Evolutionary conservation across 371 early-diverging fungal genomes (phyloP).

Genomic region (Saksenaea vasiformis): DNA sequence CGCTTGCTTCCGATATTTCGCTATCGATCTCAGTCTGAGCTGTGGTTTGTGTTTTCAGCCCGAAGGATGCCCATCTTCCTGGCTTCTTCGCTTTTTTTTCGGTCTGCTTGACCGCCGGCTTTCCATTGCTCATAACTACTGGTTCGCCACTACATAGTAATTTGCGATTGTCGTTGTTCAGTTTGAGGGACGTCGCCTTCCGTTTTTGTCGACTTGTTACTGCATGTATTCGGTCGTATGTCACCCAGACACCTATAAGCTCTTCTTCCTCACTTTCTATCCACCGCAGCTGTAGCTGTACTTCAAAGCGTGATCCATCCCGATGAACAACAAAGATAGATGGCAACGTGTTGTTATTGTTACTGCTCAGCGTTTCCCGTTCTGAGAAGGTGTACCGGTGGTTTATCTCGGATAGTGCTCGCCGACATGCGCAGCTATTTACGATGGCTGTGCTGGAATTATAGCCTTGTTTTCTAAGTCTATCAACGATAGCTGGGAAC

Average conservation of each 20-base stretch:
- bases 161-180: neutral
- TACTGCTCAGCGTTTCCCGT: constrained; percentile 11
- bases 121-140: neutral
- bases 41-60: neutral
- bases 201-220: constrained; percentile 11
- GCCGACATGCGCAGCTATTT: constrained; percentile 34
- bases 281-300: constrained; percentile 64
- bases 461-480: constrained; percentile 19
- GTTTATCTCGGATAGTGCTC: constrained; percentile 25
- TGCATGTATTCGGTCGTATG: constrained; percentile 59
- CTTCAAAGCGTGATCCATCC: constrained; percentile 61
- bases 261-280: constrained; percentile 56
- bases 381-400: constrained; percentile 10
- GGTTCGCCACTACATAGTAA: neutral
- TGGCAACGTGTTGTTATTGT: constrained; percentile 33
- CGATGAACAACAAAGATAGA: constrained; percentile 64
- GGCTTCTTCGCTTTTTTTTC: neutral
- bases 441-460: constrained; percentile 14
- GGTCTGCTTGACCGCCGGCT: neutral
- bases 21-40: neutral
- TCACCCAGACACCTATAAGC: constrained; percentile 72
- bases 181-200: neutral
- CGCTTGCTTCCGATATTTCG: neutral
- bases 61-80: neutral
- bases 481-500: constrained; percentile 38